Percentiles rank a stretch among this genome's conserved stretches.
Evolutionary conservation across 2,329 filamentous ascomycete species (phyloP).

Genomic region (Neonectria magnoliae): DNA sequence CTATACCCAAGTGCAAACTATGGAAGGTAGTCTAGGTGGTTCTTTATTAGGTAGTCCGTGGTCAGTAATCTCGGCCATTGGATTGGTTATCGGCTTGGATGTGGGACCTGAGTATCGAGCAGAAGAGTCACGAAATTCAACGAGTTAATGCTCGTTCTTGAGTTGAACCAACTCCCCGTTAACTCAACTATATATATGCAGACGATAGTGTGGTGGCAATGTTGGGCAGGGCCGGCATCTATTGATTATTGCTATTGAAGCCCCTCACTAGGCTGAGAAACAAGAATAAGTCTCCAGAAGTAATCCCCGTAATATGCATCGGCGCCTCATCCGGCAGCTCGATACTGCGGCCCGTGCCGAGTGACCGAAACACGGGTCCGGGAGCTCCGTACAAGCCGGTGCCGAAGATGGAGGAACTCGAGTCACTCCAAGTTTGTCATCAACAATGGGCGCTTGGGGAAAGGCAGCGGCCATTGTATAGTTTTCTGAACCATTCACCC

Average conservation of each 20-base stretch:
- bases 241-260: neutral
- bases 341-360: neutral
- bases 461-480: neutral
- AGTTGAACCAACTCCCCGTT: neutral
- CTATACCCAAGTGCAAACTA: no score
- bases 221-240: neutral
- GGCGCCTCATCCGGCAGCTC: neutral
- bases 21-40: no score
- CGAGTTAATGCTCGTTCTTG: neutral
- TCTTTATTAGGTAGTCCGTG: neutral
- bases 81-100: constrained; percentile 1
- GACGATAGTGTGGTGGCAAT: neutral
- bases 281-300: no score
- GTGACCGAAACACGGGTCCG: neutral
- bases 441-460: no score
- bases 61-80: constrained; percentile 7
- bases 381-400: neutral
- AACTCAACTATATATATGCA: neutral
- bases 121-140: neutral
- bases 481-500: no score
- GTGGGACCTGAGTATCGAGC: neutral
- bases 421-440: neutral
- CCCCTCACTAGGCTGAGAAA: neutral
- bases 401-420: neutral
- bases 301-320: neutral